Evolutionary conservation across 2,329 filamentous ascomycete species (phyloP), one percentile per base, ranked within the genome.

Genomic region (Magnaporthales sp.): DNA sequence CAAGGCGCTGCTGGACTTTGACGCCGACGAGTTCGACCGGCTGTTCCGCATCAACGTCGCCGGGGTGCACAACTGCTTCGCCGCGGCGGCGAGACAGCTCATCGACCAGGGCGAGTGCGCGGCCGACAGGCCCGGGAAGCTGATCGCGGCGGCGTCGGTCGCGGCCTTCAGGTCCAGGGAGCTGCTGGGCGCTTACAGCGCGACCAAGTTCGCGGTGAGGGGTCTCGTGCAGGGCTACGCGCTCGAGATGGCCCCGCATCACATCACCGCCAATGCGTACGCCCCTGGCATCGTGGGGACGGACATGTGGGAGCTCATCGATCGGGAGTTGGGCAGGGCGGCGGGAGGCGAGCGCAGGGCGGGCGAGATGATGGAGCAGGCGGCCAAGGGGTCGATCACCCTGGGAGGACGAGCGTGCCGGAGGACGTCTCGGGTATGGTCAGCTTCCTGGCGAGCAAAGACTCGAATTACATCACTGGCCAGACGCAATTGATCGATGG

Each of bases 231-330:
- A 90, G 73, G 84, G 82, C 0, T 89, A 88, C 69, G 88, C 88
- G 0, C 86, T 89, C 81, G 87, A 89, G 69, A 80, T 90, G 75
- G 88, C 87, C 0, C 75, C 77, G 62, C 82, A 90, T 72, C 80
- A 85, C 67, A 90, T 91, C 73, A 89, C 85, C 0, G 87, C 84
- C 24, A 91, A 91, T 70, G 83, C 84, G 0, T 90, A 90, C 71
- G 87, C 86, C 0, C 88, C 88, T 0, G 89, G 89, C 0, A 89
- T 91, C 63, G 86, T 91, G 0, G 86, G 83, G 0, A 90, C 87
- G 0, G 78, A 80, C 0, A 90, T 90, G 87, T 91, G 88, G 88
- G 87, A 90, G 62, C 72, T 85, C 2, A 89, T 91, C 66, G 89
- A 90, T 68, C 83, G 85, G 69, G 83, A 83, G 67, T 69, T 89